These are phyloP conservation scores for Orbilia quercus DNA, from an alignment of 2,329 filamentous ascomycete species.

Conservation along the genomic window DNA sequence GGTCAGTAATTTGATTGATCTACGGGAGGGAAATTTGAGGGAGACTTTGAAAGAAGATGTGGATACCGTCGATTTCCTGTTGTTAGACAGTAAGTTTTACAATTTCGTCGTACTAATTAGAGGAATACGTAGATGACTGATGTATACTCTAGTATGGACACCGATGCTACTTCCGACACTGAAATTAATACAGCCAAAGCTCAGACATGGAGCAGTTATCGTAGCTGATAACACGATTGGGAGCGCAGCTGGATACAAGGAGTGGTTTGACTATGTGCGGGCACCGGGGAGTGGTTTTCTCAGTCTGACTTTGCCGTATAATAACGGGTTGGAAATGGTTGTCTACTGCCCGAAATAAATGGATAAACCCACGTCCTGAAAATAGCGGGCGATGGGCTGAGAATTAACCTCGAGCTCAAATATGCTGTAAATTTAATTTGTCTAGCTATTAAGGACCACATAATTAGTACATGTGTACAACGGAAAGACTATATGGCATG, in stretches of 20 bases:
- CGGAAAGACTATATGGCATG: neutral
- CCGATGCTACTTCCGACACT: conserved; percentile 69
- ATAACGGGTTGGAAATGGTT: conserved; percentile 66
- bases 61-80: conserved; percentile 68
- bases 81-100: conserved; percentile 71
- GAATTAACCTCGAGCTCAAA: too few relatives aligned
- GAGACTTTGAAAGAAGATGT: conserved; percentile 69
- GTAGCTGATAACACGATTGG: conserved; percentile 67
- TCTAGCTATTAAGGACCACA: too few relatives aligned
- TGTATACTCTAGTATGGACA: conserved; percentile 67
- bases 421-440: neutral
- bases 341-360: conserved; percentile 62
- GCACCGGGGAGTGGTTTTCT: conserved; percentile 67
- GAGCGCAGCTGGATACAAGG: conserved; percentile 64
- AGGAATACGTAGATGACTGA: conserved; percentile 57
- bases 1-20: conserved; percentile 68
- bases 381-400: too few relatives aligned
- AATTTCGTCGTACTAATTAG: neutral
- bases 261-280: conserved; percentile 66
- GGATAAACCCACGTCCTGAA: neutral
- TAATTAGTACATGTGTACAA: neutral
- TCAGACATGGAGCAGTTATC: conserved; percentile 67
- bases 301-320: conserved; percentile 67
- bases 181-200: conserved; percentile 65
- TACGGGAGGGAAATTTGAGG: conserved; percentile 70